Base-by-base conservation (phyloP, 1,139 yeast genomes). In the Geotrichum macrosporum region DNA sequence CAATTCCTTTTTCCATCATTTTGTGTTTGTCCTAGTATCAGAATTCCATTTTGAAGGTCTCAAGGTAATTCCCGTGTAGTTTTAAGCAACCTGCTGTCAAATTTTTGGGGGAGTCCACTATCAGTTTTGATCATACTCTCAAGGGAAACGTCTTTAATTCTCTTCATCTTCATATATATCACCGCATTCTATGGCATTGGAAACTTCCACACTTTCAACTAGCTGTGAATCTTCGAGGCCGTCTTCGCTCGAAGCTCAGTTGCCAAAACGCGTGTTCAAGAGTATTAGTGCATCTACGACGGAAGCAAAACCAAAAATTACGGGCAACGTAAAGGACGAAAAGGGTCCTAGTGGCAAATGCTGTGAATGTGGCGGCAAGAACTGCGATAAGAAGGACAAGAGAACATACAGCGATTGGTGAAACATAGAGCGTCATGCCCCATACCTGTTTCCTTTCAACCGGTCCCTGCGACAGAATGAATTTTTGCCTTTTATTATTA, bases 341-440 rank as follows among this genome's bases (percentile, higher is more conserved):
- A n/a, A 32, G 30, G 48, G 47, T 15, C 44, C 42, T 15, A 43
- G 43, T 9, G 52, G 49, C 13, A 50, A 50, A 31, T 50, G 52
- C 54, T 80, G 84, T 12, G 77, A 62, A 20, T 76, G 69, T 46
- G 78, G 74, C 4, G 80, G 52, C n/a, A 50, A 50, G 18, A 50
- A 50, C 40, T 50, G 52, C 18, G 52, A 50, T 32, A 47, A 50
- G 22, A 50, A 47, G 41, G 50, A 47, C 39, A 33, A 40, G 24
- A 49, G 40, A 37, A 24, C 18, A 6, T 46, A 43, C 26, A 44
- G 47, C n/a, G 52, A 49, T 13, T 49, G 52, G 52, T 46, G 22
- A 32, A 10, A 13, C 9, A 30, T 9, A 12, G 33, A n/a, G 16
- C n/a, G n/a, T n/a, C n/a, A n/a, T n/a, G n/a, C n/a, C n/a, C n/a